A percentile compares a stretch with the other conserved stretches of the same genome.
Evolutionary conservation across 495 filamentous ascomycete species (phyloP).

Genomic region (Xylaria scruposa): DNA sequence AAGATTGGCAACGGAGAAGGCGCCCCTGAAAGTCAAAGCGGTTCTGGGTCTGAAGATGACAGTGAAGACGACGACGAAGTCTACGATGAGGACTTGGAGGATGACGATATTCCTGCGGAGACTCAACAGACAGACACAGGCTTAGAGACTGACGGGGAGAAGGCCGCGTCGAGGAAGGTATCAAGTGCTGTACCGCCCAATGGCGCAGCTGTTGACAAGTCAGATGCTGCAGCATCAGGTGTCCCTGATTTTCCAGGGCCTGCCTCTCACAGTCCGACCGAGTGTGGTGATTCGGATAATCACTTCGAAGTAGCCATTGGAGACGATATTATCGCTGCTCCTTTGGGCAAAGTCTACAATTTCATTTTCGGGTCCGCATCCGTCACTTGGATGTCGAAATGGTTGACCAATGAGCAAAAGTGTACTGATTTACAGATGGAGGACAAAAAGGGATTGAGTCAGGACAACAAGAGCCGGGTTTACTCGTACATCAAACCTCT

Average conservation of each 20-base stretch:
- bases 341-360: conserved; percentile 89
- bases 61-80: conserved; percentile 71
- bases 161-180: conserved; percentile 66
- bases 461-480: conserved; percentile 72
- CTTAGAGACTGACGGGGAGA: conserved; percentile 67
- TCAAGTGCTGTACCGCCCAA: conserved; percentile 63
- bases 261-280: conserved; percentile 79
- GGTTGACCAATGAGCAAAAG: conserved; percentile 86
- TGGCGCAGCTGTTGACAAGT: conserved; percentile 58
- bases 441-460: conserved; percentile 76
- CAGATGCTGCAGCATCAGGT: conserved; percentile 55
- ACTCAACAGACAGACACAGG: conserved; percentile 67
- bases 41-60: conserved; percentile 65
- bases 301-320: conserved; percentile 87
- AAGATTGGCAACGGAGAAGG: conserved; percentile 66
- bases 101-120: conserved; percentile 63
- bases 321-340: conserved; percentile 86
- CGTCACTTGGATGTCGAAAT: conserved; percentile 80
- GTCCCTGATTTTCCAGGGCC: conserved; percentile 83
- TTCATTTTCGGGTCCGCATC: conserved; percentile 84
- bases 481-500: conserved; percentile 95
- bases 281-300: conserved; percentile 74
- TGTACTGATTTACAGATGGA: conserved; percentile 85
- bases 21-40: conserved; percentile 48
- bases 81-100: conserved; percentile 79